Evolutionary conservation across 179 eudicot genomes (phyloP).

Genomic region (Silene noctiflora): DNA sequence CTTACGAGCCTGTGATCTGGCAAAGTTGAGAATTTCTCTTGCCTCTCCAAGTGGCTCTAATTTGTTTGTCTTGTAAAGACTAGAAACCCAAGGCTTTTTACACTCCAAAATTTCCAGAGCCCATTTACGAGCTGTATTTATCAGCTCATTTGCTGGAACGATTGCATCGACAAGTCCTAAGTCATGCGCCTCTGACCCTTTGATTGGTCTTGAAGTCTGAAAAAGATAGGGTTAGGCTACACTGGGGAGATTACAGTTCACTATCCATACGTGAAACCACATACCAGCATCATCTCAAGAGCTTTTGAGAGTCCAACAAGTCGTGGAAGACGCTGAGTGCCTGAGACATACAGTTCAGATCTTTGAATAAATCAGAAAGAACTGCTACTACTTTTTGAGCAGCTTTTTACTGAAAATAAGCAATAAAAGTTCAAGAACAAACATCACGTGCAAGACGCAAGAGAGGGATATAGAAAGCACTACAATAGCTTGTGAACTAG

Average conservation of each 20-base stretch:
- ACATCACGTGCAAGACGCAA: conserved; percentile 8
- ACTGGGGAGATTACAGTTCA: neutral
- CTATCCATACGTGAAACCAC: conserved; percentile 18
- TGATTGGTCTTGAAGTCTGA: conserved; percentile 70
- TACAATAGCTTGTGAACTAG: neutral
- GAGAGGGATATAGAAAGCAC: neutral
- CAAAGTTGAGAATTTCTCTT: conserved; percentile 79
- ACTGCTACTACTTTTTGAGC: neutral
- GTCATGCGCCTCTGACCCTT: conserved; percentile 74
- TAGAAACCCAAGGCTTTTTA: conserved; percentile 77
- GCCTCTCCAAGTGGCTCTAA: conserved; percentile 92
- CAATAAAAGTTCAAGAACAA: neutral
- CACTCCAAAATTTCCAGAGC: conserved; percentile 75
- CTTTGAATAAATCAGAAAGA: conserved; percentile 7
- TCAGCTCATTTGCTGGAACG: conserved; percentile 61
- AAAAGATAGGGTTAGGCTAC: conserved; percentile 10
- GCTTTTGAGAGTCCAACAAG: conserved; percentile 85
- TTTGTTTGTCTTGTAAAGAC: conserved; percentile 73
- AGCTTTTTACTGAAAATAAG: conserved; percentile 4
- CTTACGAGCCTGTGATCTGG: conserved; percentile 69
- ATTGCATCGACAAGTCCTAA: conserved; percentile 90
- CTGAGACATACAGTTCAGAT: conserved; percentile 35
- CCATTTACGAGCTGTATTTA: conserved; percentile 75
- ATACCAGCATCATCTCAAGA: conserved; percentile 96
- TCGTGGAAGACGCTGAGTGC: conserved; percentile 92